Conservation (phyloP, 225 moss, liverwort and hornwort species). For the Physcomitrium patens region DNA sequence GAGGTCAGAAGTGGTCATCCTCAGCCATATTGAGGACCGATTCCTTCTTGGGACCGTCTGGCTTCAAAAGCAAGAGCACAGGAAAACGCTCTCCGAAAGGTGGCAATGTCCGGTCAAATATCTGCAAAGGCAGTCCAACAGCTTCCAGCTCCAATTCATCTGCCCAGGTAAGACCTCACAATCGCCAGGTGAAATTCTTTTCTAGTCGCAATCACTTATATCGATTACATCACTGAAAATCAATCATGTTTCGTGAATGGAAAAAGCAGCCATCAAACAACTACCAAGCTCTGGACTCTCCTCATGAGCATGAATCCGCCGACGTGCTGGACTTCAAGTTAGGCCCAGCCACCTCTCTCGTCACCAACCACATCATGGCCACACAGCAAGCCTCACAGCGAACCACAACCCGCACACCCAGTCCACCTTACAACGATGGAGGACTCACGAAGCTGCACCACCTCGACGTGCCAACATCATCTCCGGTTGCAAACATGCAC, state of each 20-base stretch:
- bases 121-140: constrained; percentile 1
- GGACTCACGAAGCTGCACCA: background rate
- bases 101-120: constrained; percentile 20
- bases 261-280: constrained; percentile 8
- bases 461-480: background rate
- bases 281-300: background rate
- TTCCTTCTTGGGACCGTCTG: constrained; percentile 5
- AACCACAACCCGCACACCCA: background rate
- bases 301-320: constrained; percentile 5
- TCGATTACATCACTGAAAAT: too few species aligned
- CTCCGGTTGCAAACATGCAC: background rate
- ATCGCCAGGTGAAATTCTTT: too few species aligned
- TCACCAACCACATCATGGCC: background rate
- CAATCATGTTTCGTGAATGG: background rate
- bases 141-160: background rate
- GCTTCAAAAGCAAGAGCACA: constrained; percentile 26
- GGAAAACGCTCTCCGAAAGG: constrained; percentile 53
- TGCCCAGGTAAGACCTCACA: constrained; percentile 11
- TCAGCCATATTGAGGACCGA: background rate
- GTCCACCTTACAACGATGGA: background rate
- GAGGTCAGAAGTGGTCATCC: constrained; percentile 41
- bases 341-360: background rate
- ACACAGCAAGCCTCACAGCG: background rate
- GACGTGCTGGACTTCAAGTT: constrained; percentile 20
- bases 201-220: too few species aligned